Conservation (phyloP, 163 green algal species). For the Scenedesmus sp. region DNA sequence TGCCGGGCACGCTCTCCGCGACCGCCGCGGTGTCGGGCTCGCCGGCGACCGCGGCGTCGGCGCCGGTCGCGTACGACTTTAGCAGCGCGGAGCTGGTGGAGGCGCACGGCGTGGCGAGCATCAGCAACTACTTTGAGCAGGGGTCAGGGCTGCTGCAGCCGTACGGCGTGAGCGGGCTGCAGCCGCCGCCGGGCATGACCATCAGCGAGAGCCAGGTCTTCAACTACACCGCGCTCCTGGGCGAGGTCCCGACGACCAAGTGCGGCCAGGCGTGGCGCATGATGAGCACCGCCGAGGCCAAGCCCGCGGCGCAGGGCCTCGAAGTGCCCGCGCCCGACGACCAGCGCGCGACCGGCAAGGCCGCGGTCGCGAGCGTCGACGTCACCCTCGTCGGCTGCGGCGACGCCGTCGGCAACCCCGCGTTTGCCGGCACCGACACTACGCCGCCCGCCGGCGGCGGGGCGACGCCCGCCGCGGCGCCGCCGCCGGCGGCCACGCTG, state of each 20-base stretch:
- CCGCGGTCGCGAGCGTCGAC: too few species aligned
- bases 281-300: too few species aligned
- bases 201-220: slow-evolving; percentile 9
- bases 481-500: neutral
- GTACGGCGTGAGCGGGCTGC: slow-evolving; percentile 11
- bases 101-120: neutral
- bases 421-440: too few species aligned
- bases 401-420: too few species aligned
- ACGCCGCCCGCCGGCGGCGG: too few species aligned
- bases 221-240: slow-evolving; percentile 15
- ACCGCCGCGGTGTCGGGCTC: neutral
- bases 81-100: neutral
- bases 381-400: too few species aligned
- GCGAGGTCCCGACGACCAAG: neutral
- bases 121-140: slow-evolving; percentile 29
- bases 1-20: neutral
- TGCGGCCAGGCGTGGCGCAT: neutral
- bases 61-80: neutral
- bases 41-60: neutral
- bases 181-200: slow-evolving; percentile 8
- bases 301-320: too few species aligned
- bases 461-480: too few species aligned
- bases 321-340: too few species aligned
- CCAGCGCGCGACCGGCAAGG: too few species aligned
- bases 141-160: slow-evolving; percentile 16